These are phyloP conservation scores for Acorus calamus DNA, from an alignment of 106 monocot species.

Conservation along the genomic window DNA sequence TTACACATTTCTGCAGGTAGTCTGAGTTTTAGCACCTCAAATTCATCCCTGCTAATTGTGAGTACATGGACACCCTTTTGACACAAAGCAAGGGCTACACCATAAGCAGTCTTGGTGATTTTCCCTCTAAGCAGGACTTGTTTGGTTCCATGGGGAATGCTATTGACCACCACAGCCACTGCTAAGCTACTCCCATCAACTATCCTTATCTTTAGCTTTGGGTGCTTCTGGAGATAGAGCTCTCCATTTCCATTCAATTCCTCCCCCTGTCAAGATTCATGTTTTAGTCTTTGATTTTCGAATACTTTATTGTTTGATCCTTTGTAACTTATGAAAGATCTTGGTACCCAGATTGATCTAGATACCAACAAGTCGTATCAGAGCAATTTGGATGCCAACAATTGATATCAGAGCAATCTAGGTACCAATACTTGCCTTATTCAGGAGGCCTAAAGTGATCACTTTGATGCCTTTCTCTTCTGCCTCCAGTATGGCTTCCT, in stretches of 20 bases:
- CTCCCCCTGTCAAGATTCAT: conserved; percentile 22
- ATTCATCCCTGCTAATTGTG: conserved; percentile 16
- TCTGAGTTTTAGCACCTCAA: conserved; percentile 30
- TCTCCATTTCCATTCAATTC: conserved; percentile 61
- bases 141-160: conserved; percentile 50
- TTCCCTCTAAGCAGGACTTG: conserved; percentile 50
- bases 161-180: conserved; percentile 57
- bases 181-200: conserved; percentile 83
- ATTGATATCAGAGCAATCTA: too few relatives aligned
- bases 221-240: conserved; percentile 67
- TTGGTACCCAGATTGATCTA: too few relatives aligned
- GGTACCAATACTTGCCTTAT: conserved; percentile 34
- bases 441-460: conserved; percentile 52
- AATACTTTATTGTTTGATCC: too few relatives aligned
- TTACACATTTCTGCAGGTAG: conserved; percentile 19
- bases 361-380: too few relatives aligned
- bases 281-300: too few relatives aligned
- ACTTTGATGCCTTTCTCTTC: conserved; percentile 52
- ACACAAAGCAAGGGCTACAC: conserved; percentile 39
- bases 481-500: conserved; percentile 45
- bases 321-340: too few relatives aligned
- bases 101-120: conserved; percentile 43
- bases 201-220: conserved; percentile 62
- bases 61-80: conserved; percentile 62
- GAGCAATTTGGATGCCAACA: too few relatives aligned